A percentile compares a stretch with the other conserved stretches of the same genome.
Conservation (phyloP, 192 early-diverging fungal species). For the Backusella australiensis region DNA sequence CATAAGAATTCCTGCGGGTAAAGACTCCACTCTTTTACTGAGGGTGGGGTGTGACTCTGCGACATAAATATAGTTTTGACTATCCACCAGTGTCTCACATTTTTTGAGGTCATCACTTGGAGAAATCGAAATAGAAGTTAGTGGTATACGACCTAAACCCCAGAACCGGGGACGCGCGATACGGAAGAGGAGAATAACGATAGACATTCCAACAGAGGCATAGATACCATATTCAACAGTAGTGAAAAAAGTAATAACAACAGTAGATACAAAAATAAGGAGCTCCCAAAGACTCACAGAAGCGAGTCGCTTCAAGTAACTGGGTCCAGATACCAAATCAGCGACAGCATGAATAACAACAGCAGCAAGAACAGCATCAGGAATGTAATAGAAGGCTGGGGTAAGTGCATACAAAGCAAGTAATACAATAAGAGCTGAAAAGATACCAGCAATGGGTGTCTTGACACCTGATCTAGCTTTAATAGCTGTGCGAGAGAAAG, state of each 20-base stretch:
- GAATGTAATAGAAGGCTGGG: conserved; percentile 85
- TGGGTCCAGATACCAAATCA: conserved; percentile 68
- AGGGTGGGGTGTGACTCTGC: conserved; percentile 25
- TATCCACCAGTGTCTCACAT: not conserved
- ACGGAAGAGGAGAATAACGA: conserved; percentile 73
- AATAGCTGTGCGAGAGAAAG: conserved; percentile 93
- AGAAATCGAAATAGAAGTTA: not conserved
- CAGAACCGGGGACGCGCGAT: conserved; percentile 72
- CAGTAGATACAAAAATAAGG: conserved; percentile 47
- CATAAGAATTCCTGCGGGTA: conserved; percentile 66
- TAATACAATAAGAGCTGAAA: conserved; percentile 80
- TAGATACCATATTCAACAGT: conserved; percentile 74
- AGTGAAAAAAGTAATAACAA: conserved; percentile 63
- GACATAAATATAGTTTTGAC: conserved; percentile 33
- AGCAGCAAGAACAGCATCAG: conserved; percentile 75
- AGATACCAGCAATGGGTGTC: conserved; percentile 78
- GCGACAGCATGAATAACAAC: conserved; percentile 90
- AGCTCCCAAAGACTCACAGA: conserved; percentile 52
- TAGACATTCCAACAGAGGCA: conserved; percentile 66
- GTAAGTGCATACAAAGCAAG: conserved; percentile 83
- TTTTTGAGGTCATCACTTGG: not conserved
- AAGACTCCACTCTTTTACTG: conserved; percentile 25
- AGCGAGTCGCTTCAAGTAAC: conserved; percentile 62
- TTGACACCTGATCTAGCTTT: conserved; percentile 87
- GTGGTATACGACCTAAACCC: conserved; percentile 43